Base-by-base conservation (phyloP, 2,329 filamentous ascomycete species). In the Exophiala dermatitidis region DNA sequence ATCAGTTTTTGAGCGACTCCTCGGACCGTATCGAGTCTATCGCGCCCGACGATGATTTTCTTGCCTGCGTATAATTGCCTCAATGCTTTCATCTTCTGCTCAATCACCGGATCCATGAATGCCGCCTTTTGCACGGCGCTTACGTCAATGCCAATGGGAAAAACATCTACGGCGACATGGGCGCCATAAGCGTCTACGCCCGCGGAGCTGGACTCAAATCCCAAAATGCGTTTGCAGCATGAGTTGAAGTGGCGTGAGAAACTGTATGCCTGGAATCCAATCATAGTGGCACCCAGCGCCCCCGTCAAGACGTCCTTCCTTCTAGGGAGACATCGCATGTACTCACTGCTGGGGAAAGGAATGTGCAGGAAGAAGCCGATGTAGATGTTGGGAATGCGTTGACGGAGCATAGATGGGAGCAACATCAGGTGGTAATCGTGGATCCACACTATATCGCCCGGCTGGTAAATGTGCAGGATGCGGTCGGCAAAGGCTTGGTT, bases 1-100 rank as follows among this genome's bases (percentile, higher is more conserved):
- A 94, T 87, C 32, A 97, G 77, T 71, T 97, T 97, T 71, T 96
- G 91, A n/a, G 88, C 84, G 9, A 97, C 90, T 66, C 93, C 91
- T 58, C 90, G 82, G 42, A 95, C 89, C 63, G 87, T 91, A 69
- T 97, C 91, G 48, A 97, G 75, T n/a, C 91, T 84, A 69, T 97
- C 91, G 63, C 91, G 84, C 7, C 91, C 91, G 51, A 97, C 90
- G 63, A 97, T 95, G 63, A 97, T 85, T 72, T 94, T 95, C 74
- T 91, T 94, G 56, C 85, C 90, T n/a, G 78, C 78, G 67, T 95
- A 95, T 62, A 93, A 73, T 59, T 84, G 80, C 65, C 82, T 84
- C 48, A 96, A 81, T 0, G 81, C 83, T 50, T 78, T 71, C 66
- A 90, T 79, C 54, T 83, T 88, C 65, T 88, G 82, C 51, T 87